These are phyloP conservation scores for Hymenoscyphus occultus DNA, from an alignment of 2,329 filamentous ascomycete genomes.

Conservation along the genomic window DNA sequence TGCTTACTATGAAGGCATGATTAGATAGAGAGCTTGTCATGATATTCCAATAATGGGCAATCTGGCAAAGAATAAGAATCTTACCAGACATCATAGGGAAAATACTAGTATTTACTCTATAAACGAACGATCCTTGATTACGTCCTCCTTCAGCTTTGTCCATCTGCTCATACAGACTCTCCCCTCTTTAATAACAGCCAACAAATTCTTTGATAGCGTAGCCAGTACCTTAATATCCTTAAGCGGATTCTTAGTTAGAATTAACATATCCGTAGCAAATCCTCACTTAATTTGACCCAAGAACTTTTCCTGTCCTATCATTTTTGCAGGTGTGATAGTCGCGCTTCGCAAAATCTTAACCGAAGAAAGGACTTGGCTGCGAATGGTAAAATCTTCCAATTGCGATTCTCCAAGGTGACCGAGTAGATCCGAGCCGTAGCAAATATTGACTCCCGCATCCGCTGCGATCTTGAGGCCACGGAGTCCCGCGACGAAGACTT, in stretches of 20 bases:
- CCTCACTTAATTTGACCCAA: constrained; percentile 51
- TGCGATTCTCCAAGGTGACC: constrained; percentile 49
- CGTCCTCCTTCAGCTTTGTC: constrained; percentile 15
- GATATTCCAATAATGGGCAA: too few species aligned
- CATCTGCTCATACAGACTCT: constrained; percentile 38
- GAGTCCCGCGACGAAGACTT: constrained; percentile 48
- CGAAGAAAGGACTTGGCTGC: constrained; percentile 41
- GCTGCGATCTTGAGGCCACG: constrained; percentile 46
- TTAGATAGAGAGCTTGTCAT: too few species aligned
- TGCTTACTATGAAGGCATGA: too few species aligned
- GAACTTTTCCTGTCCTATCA: constrained; percentile 45
- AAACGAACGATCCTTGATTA: background rate
- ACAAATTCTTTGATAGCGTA: constrained; percentile 44
- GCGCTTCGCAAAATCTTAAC: constrained; percentile 42
- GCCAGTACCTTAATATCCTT: constrained; percentile 50
- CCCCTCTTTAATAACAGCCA: constrained; percentile 55
- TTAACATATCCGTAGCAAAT: constrained; percentile 51
- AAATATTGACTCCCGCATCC: constrained; percentile 53
- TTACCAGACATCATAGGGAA: too few species aligned
- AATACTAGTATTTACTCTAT: background rate
- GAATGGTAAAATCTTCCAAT: constrained; percentile 47
- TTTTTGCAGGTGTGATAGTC: constrained; percentile 50
- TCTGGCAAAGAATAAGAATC: too few species aligned
- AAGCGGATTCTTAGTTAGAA: constrained; percentile 52
- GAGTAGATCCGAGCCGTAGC: constrained; percentile 54